Evolutionary conservation across 257 asterid species (phyloP), one percentile per base, ranked within the genome.

Genomic region (Solanum gandarillasii): DNA sequence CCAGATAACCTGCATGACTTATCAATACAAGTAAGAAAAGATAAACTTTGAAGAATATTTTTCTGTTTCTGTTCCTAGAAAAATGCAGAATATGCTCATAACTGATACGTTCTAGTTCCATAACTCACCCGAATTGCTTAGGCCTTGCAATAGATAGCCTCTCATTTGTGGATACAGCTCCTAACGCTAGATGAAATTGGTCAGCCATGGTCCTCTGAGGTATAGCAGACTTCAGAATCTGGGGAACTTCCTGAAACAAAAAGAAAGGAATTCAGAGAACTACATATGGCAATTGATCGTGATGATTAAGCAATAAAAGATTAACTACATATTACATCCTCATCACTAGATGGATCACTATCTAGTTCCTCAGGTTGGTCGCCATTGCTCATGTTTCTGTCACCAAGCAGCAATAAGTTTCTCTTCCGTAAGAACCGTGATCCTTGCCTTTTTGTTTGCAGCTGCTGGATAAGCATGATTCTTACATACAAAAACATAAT

Each of bases 151-250:
- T 46, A 70, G 86, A 87, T 52, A 91, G 89, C 58, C 85, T 83
- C 73, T 91, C 93, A 29, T 86, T 88, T 25, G 39, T 73, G 55
- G 94, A 74, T 16, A 87, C 91, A 31, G 90, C 89, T 90, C 93
- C 95, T 87, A 95, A 90, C 89, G 94, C 98, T 87, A 93, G 95
- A 86, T 94, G 96, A 90, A 96, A 94, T 89, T 91, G 95, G 91
- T 95, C 96, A n/a, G 92, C 95, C 94, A 96, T 93, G 52, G 95
- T 93, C 89, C 88, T 93, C 88, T 87, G 87, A 60, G 93, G 91
- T 72, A 88, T 75, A 83, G 70, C 86, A 48, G 92, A 68, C 88
- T 91, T 91, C 52, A 81, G 48, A 60, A 39, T 83, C 88, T 82
- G 91, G 83, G 87, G 93, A 86, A 67, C 91, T 90, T 89, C 95